phyloP scores from a whole-genome alignment of 768 basidiomycete species.

The Cyclocybe aegerita region DNA sequence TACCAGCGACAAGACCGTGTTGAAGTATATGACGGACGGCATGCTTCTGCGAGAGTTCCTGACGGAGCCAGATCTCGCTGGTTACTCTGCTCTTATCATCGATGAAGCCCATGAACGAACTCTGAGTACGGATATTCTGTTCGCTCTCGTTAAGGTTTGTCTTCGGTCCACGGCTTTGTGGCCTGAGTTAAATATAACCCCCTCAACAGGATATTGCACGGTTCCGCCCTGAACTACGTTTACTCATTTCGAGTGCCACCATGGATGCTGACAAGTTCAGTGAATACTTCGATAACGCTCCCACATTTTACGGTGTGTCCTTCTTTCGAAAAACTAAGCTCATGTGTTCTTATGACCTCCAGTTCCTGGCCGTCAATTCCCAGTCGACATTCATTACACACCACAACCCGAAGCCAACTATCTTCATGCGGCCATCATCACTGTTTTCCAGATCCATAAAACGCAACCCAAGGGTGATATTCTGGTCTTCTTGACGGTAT shows the following conservation, averaged over 20 bases:
- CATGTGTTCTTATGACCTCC: slow-evolving; percentile 6
- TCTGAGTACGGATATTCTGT: slow-evolving; percentile 96
- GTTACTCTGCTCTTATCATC: slow-evolving; percentile 93
- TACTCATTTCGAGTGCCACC: slow-evolving; percentile 95
- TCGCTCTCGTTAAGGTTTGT: slow-evolving; percentile 97
- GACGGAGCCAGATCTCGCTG: slow-evolving; percentile 95
- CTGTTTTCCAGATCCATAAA: slow-evolving; percentile 98
- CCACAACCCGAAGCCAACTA: slow-evolving; percentile 99
- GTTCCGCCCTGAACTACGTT: slow-evolving; percentile 89
- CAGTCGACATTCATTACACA: slow-evolving; percentile 98
- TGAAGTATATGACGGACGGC: slow-evolving; percentile 99
- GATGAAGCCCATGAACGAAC: slow-evolving; percentile 99
- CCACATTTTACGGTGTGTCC: slow-evolving; percentile 83
- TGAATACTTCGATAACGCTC: slow-evolving; percentile 95
- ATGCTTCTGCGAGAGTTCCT: slow-evolving; percentile 97
- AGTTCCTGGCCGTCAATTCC: slow-evolving; percentile 97
- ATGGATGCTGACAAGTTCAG: slow-evolving; percentile 98
- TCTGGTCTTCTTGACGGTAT: slow-evolving; percentile 91
- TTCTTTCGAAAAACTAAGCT: neutral
- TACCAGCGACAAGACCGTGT: slow-evolving; percentile 96
- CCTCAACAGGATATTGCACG: slow-evolving; percentile 84
- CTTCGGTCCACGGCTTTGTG: neutral
- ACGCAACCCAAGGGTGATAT: slow-evolving; percentile 98
- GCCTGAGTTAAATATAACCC: slow-evolving; percentile 11
- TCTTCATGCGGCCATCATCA: slow-evolving; percentile 97